These are phyloP conservation scores for Kernera saxatilis DNA, from an alignment of 345 rosid species.

Conservation along the genomic window DNA sequence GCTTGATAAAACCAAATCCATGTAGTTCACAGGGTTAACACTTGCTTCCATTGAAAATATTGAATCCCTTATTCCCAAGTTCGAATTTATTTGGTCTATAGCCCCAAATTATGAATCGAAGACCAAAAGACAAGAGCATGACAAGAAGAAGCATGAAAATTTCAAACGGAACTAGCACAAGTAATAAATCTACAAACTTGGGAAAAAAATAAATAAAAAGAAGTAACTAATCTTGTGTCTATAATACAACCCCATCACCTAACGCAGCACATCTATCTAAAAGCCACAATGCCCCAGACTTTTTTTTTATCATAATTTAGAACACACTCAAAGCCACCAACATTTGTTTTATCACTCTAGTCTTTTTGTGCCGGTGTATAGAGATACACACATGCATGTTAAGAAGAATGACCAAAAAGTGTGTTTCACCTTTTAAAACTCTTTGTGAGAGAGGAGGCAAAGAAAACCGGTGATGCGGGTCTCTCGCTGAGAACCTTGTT, in stretches of 20 bases:
- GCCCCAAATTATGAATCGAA: not conserved
- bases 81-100: not conserved
- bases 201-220: not conserved
- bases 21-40: not conserved
- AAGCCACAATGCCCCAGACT: not conserved
- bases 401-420: no score
- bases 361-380: not conserved
- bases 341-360: not conserved
- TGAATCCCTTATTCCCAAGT: not conserved
- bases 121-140: not conserved
- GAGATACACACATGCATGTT: not conserved
- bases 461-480: not conserved
- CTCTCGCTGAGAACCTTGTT: not conserved
- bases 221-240: not conserved
- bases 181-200: not conserved
- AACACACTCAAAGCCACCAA: constrained; percentile 4
- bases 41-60: not conserved
- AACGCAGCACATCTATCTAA: not conserved
- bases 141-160: not conserved
- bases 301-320: not conserved
- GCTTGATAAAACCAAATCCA: not conserved
- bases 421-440: no score
- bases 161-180: not conserved
- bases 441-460: no score
- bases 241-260: constrained; percentile 6